phyloP scores from a whole-genome alignment of 306 rosid genomes.

The Gastrolobium villosum region DNA sequence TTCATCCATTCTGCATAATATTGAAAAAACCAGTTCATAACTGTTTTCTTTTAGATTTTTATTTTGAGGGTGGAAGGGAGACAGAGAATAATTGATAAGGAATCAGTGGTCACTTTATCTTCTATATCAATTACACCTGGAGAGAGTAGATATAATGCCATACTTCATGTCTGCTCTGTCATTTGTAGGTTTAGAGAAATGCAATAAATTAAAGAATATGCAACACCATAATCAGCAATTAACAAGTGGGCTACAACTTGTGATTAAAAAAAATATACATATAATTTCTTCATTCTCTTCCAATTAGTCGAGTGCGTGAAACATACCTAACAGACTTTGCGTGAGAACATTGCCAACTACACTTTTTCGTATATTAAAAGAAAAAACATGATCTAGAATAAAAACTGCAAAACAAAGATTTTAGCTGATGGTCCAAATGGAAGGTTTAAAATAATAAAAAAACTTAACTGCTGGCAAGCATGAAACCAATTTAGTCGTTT shows the following conservation, averaged over 20 bases:
- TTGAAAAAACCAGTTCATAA: constrained; percentile 38
- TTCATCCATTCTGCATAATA: constrained; percentile 89
- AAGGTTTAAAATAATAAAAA: constrained; percentile 35
- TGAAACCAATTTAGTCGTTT: constrained; percentile 3
- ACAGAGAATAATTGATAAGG: constrained; percentile 7
- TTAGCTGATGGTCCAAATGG: constrained; percentile 41
- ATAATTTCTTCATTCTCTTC: constrained; percentile 28
- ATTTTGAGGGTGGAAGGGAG: background rate
- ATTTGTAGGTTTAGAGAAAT: constrained; percentile 13
- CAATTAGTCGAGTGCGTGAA: constrained; percentile 22
- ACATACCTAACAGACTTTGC: background rate
- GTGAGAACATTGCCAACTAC: constrained; percentile 5
- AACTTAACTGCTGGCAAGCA: constrained; percentile 10
- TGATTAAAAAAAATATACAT: background rate
- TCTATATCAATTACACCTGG: constrained; percentile 24
- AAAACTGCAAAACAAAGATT: constrained; percentile 35
- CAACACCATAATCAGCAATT: constrained; percentile 36
- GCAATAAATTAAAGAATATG: background rate
- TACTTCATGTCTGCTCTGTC: constrained; percentile 10
- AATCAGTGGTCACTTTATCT: constrained; percentile 19
- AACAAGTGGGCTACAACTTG: constrained; percentile 6
- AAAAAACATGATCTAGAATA: background rate
- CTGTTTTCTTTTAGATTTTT: background rate
- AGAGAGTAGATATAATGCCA: constrained; percentile 18
- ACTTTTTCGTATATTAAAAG: constrained; percentile 6